phyloP scores from a whole-genome alignment of 2,329 filamentous ascomycete genomes.

The Lithohypha guttulata region DNA sequence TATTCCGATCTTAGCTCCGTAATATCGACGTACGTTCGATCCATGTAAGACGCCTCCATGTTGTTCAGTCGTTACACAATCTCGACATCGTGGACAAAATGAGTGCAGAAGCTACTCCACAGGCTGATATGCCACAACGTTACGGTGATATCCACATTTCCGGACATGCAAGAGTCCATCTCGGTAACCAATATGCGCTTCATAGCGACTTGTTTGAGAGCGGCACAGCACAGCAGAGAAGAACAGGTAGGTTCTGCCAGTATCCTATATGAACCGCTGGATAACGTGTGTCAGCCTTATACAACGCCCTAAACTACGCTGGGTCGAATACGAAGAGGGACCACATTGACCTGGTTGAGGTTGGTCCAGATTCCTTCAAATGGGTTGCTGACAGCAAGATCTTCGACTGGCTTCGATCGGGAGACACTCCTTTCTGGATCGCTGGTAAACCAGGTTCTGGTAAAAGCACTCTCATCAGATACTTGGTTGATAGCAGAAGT shows the following conservation, averaged over 20 bases:
- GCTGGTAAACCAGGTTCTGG: conserved; percentile 34
- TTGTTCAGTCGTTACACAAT: no score
- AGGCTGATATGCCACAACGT: not conserved
- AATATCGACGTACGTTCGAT: no score
- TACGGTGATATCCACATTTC: not conserved
- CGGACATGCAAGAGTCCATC: not conserved
- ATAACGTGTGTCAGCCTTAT: no score
- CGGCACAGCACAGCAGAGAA: not conserved
- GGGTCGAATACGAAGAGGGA: not conserved
- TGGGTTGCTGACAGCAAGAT: not conserved
- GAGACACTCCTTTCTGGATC: conserved; percentile 26
- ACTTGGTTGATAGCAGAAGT: conserved; percentile 7
- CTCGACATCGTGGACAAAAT: no score
- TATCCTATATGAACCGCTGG: not conserved
- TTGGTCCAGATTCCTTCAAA: not conserved
- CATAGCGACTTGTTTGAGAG: not conserved
- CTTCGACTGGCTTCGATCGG: not conserved
- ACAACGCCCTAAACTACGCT: not conserved
- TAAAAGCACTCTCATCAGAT: conserved; percentile 32
- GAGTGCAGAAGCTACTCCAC: no score
- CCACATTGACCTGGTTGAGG: not conserved
- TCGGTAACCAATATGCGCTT: not conserved
- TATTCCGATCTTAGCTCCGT: no score
- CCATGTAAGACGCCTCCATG: no score
- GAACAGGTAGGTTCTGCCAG: not conserved